phyloP scores from a whole-genome alignment of 768 basidiomycete genomes.

The Suillus spraguei region DNA sequence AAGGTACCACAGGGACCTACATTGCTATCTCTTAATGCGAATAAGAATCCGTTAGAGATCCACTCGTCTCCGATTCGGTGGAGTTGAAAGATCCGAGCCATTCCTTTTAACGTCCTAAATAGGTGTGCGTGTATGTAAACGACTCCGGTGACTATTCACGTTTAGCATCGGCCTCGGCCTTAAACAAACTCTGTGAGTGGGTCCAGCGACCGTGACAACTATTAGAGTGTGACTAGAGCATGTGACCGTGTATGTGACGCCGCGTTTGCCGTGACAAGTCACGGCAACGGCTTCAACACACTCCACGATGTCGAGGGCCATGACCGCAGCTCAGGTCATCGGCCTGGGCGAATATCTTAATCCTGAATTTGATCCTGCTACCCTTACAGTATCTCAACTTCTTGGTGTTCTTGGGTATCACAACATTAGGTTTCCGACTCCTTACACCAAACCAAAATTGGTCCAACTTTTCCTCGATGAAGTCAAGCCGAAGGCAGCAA shows the following conservation, averaged over 20 bases:
- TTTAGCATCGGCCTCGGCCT: neutral
- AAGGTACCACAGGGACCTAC: neutral
- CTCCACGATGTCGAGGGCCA: conserved; percentile 62
- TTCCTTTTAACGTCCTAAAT: neutral
- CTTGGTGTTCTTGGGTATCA: conserved; percentile 79
- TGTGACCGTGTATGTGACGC: conserved; percentile 24
- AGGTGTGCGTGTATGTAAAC: neutral
- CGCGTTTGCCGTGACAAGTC: conserved; percentile 10
- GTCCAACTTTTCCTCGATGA: conserved; percentile 78
- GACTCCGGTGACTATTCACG: neutral
- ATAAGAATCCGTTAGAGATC: neutral
- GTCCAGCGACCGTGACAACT: neutral
- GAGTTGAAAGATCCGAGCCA: neutral
- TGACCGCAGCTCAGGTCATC: conserved; percentile 81
- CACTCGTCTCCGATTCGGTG: neutral
- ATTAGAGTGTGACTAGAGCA: conserved; percentile 14
- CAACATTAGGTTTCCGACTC: conserved; percentile 71
- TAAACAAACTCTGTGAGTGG: neutral
- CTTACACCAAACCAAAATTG: conserved; percentile 77
- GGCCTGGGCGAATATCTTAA: conserved; percentile 76
- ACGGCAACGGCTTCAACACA: conserved; percentile 2
- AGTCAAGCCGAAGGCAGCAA: conserved; percentile 59
- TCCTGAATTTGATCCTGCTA: conserved; percentile 71
- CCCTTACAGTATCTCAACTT: conserved; percentile 80
- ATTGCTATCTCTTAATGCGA: neutral